Conservation (phyloP, 2,329 filamentous ascomycete species). For the Aspergillus tamarii region DNA sequence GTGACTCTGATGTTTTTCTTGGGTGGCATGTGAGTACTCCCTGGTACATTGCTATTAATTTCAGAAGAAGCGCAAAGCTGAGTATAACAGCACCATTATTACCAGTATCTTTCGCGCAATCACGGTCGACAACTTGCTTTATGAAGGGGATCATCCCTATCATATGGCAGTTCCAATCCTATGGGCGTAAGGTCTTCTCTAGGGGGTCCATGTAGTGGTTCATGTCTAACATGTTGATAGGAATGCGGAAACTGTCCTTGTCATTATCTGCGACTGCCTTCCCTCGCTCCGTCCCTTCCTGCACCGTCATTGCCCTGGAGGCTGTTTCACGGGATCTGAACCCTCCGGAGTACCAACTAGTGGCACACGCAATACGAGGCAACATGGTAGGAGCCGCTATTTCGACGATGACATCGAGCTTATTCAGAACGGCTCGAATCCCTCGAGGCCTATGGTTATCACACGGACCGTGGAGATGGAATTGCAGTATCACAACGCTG, state of each 20-base stretch:
- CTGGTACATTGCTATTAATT: no score
- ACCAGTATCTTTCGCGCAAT: background rate
- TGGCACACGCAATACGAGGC: background rate
- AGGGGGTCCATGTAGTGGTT: background rate
- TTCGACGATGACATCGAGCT: constrained; percentile 1
- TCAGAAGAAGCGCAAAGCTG: background rate
- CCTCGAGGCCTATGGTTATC: background rate
- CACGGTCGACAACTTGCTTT: background rate
- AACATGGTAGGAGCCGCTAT: background rate
- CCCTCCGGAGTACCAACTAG: background rate
- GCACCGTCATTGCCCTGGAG: background rate
- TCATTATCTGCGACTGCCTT: background rate
- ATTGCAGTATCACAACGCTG: background rate
- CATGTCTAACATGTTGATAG: background rate
- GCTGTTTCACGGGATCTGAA: background rate
- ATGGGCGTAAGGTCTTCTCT: background rate
- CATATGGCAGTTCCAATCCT: background rate
- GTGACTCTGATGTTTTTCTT: background rate
- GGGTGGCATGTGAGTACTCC: background rate
- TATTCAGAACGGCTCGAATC: background rate
- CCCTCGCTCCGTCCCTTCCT: background rate
- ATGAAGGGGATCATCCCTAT: background rate
- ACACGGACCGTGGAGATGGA: background rate
- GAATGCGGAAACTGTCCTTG: background rate
- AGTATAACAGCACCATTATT: background rate